Conservation (phyloP, 306 rosid species). For the Ochetophila trinervis region DNA sequence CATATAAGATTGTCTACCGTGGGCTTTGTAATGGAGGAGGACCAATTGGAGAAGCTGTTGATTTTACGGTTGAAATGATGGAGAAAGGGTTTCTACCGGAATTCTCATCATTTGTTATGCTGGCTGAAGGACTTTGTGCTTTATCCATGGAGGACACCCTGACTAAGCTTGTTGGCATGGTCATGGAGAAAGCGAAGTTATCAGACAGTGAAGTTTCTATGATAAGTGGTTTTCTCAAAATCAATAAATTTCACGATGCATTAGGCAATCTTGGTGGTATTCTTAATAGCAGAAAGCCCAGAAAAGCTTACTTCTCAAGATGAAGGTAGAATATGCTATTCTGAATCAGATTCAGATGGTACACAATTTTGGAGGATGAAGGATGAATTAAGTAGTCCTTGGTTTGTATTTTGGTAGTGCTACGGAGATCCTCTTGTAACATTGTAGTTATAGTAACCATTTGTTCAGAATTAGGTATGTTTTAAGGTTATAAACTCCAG, state of each 20-base stretch:
- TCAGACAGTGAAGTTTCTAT: slow-evolving; percentile 56
- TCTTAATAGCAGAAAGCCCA: slow-evolving; percentile 50
- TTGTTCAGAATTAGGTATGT: no score
- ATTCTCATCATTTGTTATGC: slow-evolving; percentile 54
- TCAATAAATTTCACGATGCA: slow-evolving; percentile 73
- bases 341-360: not conserved
- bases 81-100: slow-evolving; percentile 71
- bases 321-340: slow-evolving; percentile 9
- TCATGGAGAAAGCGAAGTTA: slow-evolving; percentile 64
- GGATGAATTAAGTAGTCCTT: no score
- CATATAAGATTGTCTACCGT: slow-evolving; percentile 72
- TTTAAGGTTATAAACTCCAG: no score
- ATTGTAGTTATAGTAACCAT: no score
- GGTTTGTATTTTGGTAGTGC: no score
- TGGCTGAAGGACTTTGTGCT: slow-evolving; percentile 86
- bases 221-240: slow-evolving; percentile 73
- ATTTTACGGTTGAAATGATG: slow-evolving; percentile 74
- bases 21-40: slow-evolving; percentile 96
- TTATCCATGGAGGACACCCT: slow-evolving; percentile 81
- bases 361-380: no score
- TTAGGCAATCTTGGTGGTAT: slow-evolving; percentile 67
- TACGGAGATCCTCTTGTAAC: no score
- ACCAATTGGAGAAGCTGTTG: slow-evolving; percentile 77
- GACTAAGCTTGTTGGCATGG: slow-evolving; percentile 56
- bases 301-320: slow-evolving; percentile 37